Evolutionary conservation across 2,329 filamentous ascomycete species (phyloP).

Genomic region (Eutypa lata): DNA sequence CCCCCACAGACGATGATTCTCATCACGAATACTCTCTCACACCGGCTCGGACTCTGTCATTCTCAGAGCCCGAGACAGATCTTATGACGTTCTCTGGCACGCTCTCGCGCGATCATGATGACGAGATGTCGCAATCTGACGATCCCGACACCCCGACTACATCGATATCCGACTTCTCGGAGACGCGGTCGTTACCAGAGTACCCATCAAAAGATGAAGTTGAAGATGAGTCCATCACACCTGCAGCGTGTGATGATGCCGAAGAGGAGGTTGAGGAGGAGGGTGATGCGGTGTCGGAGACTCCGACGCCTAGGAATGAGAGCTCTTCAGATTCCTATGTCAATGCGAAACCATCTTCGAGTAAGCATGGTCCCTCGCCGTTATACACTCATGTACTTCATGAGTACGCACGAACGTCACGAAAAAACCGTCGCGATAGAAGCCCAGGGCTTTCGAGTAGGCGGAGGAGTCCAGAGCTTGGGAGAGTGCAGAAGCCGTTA

Average conservation of each 20-base stretch:
- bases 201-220: conserved; percentile 27
- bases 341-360: conserved; percentile 20
- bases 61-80: conserved; percentile 49
- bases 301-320: conserved; percentile 41
- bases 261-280: conserved; percentile 30
- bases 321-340: conserved; percentile 23
- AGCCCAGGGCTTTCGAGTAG: conserved; percentile 33
- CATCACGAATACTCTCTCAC: conserved; percentile 34
- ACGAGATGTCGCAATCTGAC: conserved; percentile 40
- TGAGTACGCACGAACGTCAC: conserved; percentile 21
- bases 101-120: conserved; percentile 39
- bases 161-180: conserved; percentile 44
- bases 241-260: conserved; percentile 20
- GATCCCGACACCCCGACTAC: conserved; percentile 41
- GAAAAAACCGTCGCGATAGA: conserved; percentile 28
- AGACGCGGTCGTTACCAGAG: conserved; percentile 34
- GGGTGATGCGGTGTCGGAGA: conserved; percentile 40
- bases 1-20: conserved; percentile 30
- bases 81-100: conserved; percentile 30
- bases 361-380: conserved; percentile 28
- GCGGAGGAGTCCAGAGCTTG: conserved; percentile 44
- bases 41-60: conserved; percentile 48
- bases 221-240: conserved; percentile 18
- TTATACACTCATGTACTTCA: conserved; percentile 8
- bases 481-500: conserved; percentile 46